Conservation (phyloP, 257 asterid species). For the Primulina huaijiensis region DNA sequence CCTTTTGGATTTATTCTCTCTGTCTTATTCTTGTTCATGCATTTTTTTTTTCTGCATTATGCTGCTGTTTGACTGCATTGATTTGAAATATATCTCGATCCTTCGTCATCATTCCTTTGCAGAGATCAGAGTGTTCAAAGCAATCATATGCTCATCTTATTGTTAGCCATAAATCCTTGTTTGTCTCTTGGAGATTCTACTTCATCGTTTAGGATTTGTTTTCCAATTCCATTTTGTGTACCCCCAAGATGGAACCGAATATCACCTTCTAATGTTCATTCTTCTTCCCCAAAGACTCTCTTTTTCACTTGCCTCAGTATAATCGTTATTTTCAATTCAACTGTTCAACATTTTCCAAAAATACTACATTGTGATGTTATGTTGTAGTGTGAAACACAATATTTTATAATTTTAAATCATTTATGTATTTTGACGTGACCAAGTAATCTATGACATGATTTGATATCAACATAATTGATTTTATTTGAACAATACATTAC, state of each 20-base stretch:
- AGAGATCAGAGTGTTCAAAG: neutral
- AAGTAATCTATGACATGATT: neutral
- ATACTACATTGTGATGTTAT: neutral
- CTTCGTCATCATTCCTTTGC: no score
- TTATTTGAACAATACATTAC: neutral
- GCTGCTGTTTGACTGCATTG: slow-evolving; percentile 2
- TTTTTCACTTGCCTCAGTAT: neutral
- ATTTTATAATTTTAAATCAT: no score
- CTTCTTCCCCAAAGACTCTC: neutral
- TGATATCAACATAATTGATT: no score
- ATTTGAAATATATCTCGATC: neutral
- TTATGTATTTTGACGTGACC: neutral
- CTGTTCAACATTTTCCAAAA: neutral
- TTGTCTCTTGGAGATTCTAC: neutral
- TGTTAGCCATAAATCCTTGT: neutral
- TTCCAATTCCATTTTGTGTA: neutral
- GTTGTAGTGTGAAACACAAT: neutral
- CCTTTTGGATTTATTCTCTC: neutral
- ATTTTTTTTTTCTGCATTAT: slow-evolving; percentile 2
- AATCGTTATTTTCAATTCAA: neutral
- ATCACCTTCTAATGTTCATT: neutral
- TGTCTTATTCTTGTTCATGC: slow-evolving; percentile 12
- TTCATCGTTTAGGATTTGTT: slow-evolving; percentile 1
- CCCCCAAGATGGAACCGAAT: neutral
- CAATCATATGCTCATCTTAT: neutral